Evolutionary conservation across 768 basidiomycete genomes (phyloP).

Genomic region (Russula lepida): DNA sequence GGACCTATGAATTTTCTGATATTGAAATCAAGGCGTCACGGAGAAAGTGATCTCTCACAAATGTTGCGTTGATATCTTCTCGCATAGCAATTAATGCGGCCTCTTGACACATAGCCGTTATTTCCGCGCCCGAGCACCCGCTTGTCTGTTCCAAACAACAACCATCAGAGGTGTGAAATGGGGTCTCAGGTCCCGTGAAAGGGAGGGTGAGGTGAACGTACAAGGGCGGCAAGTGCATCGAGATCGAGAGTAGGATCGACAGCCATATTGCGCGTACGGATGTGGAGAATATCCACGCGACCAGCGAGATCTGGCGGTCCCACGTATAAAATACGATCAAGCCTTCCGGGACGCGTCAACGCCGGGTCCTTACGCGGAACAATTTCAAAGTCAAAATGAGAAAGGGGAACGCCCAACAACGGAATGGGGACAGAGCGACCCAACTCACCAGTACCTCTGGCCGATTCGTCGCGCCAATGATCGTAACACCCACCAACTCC

Average conservation of each 20-base stretch:
- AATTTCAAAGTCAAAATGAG: background rate
- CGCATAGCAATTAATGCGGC: constrained; percentile 92
- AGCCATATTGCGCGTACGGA: constrained; percentile 73
- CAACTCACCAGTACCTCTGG: constrained; percentile 53
- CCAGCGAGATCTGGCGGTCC: constrained; percentile 80
- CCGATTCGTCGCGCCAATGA: constrained; percentile 92
- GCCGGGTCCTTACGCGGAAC: constrained; percentile 67
- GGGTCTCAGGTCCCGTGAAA: background rate
- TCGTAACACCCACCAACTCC: constrained; percentile 88
- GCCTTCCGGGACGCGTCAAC: constrained; percentile 86
- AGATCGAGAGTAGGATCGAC: constrained; percentile 65
- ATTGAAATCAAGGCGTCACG: background rate
- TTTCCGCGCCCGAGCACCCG: constrained; percentile 95
- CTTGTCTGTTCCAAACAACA: constrained; percentile 52
- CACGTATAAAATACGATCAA: constrained; percentile 91
- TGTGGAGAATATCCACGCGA: constrained; percentile 76
- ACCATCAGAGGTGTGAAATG: background rate
- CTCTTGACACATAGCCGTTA: constrained; percentile 88
- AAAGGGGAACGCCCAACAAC: background rate
- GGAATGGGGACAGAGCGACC: constrained; percentile 22
- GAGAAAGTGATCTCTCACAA: constrained; percentile 40
- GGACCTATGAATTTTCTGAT: constrained; percentile 44
- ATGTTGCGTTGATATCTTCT: constrained; percentile 65
- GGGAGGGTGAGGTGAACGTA: constrained; percentile 28
- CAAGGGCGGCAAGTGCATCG: constrained; percentile 58